Evolutionary conservation across 2,329 filamentous ascomycete genomes (phyloP), one percentile per base, ranked within the genome.

Genomic region (Macroventuria anomochaeta): DNA sequence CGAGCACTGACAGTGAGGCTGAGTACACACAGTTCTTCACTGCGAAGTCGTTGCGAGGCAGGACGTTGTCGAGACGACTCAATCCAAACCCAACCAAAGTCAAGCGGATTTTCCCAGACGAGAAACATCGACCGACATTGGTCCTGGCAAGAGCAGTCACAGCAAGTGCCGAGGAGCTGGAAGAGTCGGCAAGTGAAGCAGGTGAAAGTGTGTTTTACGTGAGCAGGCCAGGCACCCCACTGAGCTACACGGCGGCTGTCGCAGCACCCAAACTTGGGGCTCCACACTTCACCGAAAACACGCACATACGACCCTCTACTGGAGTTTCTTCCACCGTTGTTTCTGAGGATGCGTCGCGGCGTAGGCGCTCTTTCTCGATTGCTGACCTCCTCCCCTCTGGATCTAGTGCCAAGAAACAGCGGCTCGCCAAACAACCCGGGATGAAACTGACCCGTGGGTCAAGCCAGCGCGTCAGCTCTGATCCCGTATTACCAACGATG

Each of bases 331-430:
- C 67, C n/a, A 52, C 46, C 40, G 57, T 63, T 25, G 37, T 53
- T 41, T 39, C 61, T 39, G 62, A 66, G 44, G 62, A 71, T 55
- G 62, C 66, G 46, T 58, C 67, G 49, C 68, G 68, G 55, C 70
- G 76, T 17, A 72, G 76, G 51, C 77, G 79, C 46, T 81, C 81
- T 52, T 82, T 83, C 72, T 82, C 81, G 21, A 75, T 82, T 51
- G 72, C 74, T 46, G 78, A 81, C 58, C 69, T 77, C 38, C 71
- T 76, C 50, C 73, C 70, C 44, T 69, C 68, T 46, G 73, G 65
- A 44, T 72, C 68, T 51, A 71, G 64, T 57, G 73, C 59, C 75
- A 77, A 73, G 65, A 69, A 76, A 67, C 61, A 66, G 67, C 67
- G 66, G 46, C 57, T 68, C 49, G 64, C 63, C 46, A 49, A 54